Evolutionary conservation across 768 basidiomycete species (phyloP).

Genomic region (Termitomyces sp.): DNA sequence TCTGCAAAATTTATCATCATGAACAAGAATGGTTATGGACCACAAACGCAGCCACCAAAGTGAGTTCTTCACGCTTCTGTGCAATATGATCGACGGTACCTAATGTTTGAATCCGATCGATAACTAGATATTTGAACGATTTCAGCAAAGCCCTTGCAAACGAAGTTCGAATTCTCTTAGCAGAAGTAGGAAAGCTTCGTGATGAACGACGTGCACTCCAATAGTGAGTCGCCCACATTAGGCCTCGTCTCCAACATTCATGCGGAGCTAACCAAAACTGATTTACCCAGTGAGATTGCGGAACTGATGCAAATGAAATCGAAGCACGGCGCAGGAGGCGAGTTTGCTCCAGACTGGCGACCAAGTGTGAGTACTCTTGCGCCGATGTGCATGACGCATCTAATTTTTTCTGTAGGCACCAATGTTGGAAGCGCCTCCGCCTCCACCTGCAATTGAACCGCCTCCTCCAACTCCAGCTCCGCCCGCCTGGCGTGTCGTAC

Average conservation of each 20-base stretch:
- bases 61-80: neutral
- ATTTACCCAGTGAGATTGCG: constrained; percentile 62
- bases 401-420: constrained; percentile 19
- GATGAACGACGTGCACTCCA: constrained; percentile 72
- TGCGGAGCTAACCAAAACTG: neutral
- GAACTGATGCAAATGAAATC: constrained; percentile 80
- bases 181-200: constrained; percentile 75
- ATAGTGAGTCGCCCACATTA: constrained; percentile 43
- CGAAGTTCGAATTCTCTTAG: constrained; percentile 74
- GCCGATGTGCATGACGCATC: neutral
- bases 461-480: constrained; percentile 47
- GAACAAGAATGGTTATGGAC: constrained; percentile 15
- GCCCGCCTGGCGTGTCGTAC: constrained; percentile 57
- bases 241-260: neutral
- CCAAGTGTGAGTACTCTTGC: constrained; percentile 39
- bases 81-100: neutral
- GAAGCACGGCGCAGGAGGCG: constrained; percentile 76
- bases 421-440: constrained; percentile 24
- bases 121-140: constrained; percentile 61
- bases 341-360: constrained; percentile 71
- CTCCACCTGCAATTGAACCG: constrained; percentile 43
- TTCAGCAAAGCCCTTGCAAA: constrained; percentile 78
- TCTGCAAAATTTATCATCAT: neutral
- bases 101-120: neutral
- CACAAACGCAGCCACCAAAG: constrained; percentile 13